Percentiles rank a stretch among this genome's conserved stretches.
phyloP scores from a whole-genome alignment of 805 yeast species.

The Diddensiella caesifluorescens region DNA sequence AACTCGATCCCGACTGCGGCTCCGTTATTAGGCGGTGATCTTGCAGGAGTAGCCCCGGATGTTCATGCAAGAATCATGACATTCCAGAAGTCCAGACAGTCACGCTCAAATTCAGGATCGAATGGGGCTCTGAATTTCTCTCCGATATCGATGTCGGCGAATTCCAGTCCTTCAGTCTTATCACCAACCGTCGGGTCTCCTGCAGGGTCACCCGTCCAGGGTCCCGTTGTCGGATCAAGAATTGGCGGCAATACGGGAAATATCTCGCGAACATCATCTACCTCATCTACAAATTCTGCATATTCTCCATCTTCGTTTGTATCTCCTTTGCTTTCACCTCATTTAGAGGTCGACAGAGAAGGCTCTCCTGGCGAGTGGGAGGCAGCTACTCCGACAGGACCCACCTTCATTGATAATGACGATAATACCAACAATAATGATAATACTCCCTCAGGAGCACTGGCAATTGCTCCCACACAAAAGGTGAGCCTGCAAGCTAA shows the following conservation, averaged over 20 bases:
- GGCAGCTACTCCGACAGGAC: background rate
- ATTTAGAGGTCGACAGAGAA: constrained; percentile 6
- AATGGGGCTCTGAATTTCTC: constrained; percentile 19
- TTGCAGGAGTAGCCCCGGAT: constrained; percentile 45
- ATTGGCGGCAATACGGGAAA: background rate
- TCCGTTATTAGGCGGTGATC: constrained; percentile 10
- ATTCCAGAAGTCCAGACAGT: constrained; percentile 69
- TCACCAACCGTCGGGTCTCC: constrained; percentile 7
- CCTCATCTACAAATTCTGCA: constrained; percentile 8
- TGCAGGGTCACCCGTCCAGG: background rate
- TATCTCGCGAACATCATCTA: constrained; percentile 14
- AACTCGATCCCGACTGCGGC: constrained; percentile 10
- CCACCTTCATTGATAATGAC: background rate
- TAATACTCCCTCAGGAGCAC: constrained; percentile 24
- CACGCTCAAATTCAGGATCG: constrained; percentile 35
- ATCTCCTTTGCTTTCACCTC: constrained; percentile 13
- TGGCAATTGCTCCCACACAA: constrained; percentile 25
- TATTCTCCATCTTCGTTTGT: constrained; percentile 8
- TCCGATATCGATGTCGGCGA: constrained; percentile 17
- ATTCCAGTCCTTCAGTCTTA: background rate
- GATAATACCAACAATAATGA: too few relatives aligned
- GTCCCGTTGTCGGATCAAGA: background rate
- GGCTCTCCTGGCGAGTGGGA: background rate
- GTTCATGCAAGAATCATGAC: constrained; percentile 84
- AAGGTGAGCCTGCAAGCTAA: constrained; percentile 23